Evolutionary conservation across 192 early-diverging fungal species (phyloP).

Genomic region (Rhizophagus sp.): DNA sequence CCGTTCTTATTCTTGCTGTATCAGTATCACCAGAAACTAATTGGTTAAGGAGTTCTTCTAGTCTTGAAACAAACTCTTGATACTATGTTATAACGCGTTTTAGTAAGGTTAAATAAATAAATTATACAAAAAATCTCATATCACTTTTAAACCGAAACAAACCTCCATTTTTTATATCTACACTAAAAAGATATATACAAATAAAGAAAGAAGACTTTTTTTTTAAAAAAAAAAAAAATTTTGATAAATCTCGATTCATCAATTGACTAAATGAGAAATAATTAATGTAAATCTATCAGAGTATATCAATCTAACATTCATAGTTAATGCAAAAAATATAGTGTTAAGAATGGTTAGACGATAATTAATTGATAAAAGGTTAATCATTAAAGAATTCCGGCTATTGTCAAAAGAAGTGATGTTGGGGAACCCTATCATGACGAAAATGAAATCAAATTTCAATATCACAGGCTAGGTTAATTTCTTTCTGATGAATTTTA

Average conservation of each 20-base stretch:
- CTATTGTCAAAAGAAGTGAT: too few species aligned
- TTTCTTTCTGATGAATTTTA: too few species aligned
- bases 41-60: constrained; percentile 16
- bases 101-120: not conserved
- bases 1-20: constrained; percentile 20
- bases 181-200: not conserved
- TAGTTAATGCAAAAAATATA: too few species aligned
- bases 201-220: not conserved
- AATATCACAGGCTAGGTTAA: too few species aligned
- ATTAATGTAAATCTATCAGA: not conserved
- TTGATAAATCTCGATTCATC: not conserved
- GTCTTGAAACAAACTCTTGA: not conserved
- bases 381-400: too few species aligned
- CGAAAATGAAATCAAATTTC: too few species aligned
- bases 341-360: too few species aligned
- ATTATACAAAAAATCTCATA: not conserved
- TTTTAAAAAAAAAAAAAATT: not conserved
- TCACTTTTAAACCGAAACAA: not conserved
- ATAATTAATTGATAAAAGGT: too few species aligned
- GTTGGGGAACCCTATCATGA: too few species aligned
- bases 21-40: constrained; percentile 13
- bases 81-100: not conserved
- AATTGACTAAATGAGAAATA: not conserved
- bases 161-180: not conserved
- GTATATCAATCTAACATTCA: too few species aligned